Percentiles rank a stretch among this genome's conserved stretches.
phyloP scores from a whole-genome alignment of 768 basidiomycete genomes.

The Macrolepiota dolichaula region DNA sequence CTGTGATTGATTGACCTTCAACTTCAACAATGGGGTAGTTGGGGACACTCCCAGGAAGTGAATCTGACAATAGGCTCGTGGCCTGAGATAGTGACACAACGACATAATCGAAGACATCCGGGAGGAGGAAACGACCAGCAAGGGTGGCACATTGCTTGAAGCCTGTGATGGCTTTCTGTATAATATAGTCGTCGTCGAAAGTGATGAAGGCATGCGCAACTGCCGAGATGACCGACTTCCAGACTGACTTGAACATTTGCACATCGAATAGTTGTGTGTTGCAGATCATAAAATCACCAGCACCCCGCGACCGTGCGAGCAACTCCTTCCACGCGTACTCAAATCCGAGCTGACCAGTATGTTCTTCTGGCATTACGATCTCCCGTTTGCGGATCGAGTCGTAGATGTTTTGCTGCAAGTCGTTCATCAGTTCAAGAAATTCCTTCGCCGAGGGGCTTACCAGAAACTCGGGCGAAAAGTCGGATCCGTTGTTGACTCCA shows the following conservation, averaged over 20 bases:
- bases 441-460: slow-evolving; percentile 35
- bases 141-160: slow-evolving; percentile 95
- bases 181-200: slow-evolving; percentile 95
- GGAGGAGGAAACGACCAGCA: slow-evolving; percentile 83
- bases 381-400: slow-evolving; percentile 93
- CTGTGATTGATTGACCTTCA: slow-evolving; percentile 85
- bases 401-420: slow-evolving; percentile 74
- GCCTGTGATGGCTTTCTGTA: slow-evolving; percentile 92
- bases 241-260: slow-evolving; percentile 91
- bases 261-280: slow-evolving; percentile 80
- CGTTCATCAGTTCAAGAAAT: background rate
- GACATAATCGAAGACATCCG: slow-evolving; percentile 96
- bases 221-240: slow-evolving; percentile 92
- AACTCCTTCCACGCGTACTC: slow-evolving; percentile 99
- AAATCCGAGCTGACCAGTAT: slow-evolving; percentile 93
- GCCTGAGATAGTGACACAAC: slow-evolving; percentile 91
- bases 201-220: slow-evolving; percentile 95
- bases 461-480: slow-evolving; percentile 86
- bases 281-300: slow-evolving; percentile 74
- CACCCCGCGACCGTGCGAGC: slow-evolving; percentile 72
- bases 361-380: slow-evolving; percentile 97
- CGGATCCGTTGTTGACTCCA: slow-evolving; percentile 82
- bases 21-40: slow-evolving; percentile 89
- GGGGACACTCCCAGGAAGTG: slow-evolving; percentile 64
- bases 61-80: slow-evolving; percentile 80